These are phyloP conservation scores for Ceratobasidium papillatum DNA, from an alignment of 1,284 basidiomycete species.

Conservation along the genomic window DNA sequence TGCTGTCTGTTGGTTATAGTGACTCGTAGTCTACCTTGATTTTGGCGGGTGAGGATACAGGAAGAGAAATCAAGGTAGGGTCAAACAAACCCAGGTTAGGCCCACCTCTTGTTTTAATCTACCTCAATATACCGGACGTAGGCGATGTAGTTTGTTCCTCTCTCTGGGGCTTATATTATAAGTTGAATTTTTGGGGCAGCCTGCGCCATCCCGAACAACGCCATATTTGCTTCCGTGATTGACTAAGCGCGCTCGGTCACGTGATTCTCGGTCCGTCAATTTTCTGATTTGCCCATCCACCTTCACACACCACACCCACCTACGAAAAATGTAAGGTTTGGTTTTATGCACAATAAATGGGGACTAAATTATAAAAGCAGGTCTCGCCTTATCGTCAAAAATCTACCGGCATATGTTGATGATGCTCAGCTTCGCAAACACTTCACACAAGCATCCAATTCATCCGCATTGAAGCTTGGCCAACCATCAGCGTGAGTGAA, in stretches of 20 bases:
- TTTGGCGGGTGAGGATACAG: too few species aligned
- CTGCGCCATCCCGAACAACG: too few species aligned
- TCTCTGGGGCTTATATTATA: too few species aligned
- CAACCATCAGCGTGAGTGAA: conserved; percentile 63
- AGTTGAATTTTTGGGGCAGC: too few species aligned
- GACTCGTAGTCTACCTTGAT: too few species aligned
- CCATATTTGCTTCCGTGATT: background rate
- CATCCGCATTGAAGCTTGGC: conserved; percentile 55
- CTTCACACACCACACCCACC: conserved; percentile 16
- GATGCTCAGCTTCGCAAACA: conserved; percentile 73
- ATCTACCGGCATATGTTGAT: conserved; percentile 80
- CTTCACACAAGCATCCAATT: conserved; percentile 60
- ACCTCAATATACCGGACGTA: too few species aligned
- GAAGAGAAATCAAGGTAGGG: too few species aligned
- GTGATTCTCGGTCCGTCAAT: conserved; percentile 1
- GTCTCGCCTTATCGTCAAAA: conserved; percentile 93
- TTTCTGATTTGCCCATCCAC: background rate
- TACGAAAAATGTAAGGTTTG: conserved; percentile 5
- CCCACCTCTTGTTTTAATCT: too few species aligned
- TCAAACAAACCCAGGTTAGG: too few species aligned
- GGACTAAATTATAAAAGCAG: conserved; percentile 52
- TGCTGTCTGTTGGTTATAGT: background rate
- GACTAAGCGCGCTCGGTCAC: background rate
- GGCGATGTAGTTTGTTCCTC: too few species aligned
- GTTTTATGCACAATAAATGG: background rate